Conservation (phyloP, 495 filamentous ascomycete species). For the Penicillium salamii region DNA sequence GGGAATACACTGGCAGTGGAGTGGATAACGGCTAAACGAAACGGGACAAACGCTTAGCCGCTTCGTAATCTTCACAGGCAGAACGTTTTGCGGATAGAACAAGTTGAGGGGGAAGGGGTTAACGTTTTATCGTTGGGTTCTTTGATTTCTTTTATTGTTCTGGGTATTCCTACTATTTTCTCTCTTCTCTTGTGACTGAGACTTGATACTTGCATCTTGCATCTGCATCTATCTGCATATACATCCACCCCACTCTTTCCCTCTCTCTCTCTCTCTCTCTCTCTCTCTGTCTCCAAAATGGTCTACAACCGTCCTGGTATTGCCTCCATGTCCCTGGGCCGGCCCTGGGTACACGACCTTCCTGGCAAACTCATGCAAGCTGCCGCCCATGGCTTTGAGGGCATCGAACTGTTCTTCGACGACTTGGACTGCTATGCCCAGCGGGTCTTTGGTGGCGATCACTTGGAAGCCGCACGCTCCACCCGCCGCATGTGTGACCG, state of each 20-base stretch:
- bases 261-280: too few relatives aligned
- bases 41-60: slow-evolving; percentile 12
- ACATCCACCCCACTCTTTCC: too few relatives aligned
- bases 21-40: slow-evolving; percentile 13
- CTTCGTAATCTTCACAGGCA: slow-evolving; percentile 3
- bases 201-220: too few relatives aligned
- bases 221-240: too few relatives aligned
- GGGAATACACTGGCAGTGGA: too few relatives aligned
- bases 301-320: slow-evolving; percentile 49
- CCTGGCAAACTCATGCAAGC: slow-evolving; percentile 65
- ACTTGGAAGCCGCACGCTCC: slow-evolving; percentile 55
- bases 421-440: slow-evolving; percentile 65
- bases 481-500: slow-evolving; percentile 56
- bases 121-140: slow-evolving; percentile 25
- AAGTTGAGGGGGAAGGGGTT: slow-evolving; percentile 5
- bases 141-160: not conserved
- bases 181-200: too few relatives aligned
- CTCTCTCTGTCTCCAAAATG: too few relatives aligned
- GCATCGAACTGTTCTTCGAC: slow-evolving; percentile 79
- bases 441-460: slow-evolving; percentile 51
- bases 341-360: slow-evolving; percentile 63
- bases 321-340: slow-evolving; percentile 72
- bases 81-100: not conserved
- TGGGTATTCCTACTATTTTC: too few relatives aligned
- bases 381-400: slow-evolving; percentile 60